Base-by-base conservation (phyloP, 805 yeast species). In the Cyberlindnera amylophila region DNA sequence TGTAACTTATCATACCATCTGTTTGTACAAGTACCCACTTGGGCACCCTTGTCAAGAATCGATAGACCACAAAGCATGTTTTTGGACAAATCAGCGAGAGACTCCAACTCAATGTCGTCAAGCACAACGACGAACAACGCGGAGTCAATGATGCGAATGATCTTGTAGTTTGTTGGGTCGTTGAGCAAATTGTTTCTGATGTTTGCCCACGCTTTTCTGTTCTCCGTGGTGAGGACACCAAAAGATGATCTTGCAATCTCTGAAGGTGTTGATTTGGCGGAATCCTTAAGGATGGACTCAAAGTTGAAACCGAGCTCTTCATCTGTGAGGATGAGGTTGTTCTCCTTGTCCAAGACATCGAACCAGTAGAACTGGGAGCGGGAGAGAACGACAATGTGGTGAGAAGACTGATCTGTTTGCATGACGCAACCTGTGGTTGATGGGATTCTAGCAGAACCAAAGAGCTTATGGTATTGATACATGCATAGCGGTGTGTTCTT, bases 1-100 rank as follows among this genome's bases (percentile, higher is more conserved):
- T 89, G 96, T 50, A 89, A 66, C 65, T 89, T 89, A 65, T 89
- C 97, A 61, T 88, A 89, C 96, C 96, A 89, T 61, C 97, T 71
- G 64, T 89, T 89, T 27, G 96, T 84, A 65, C 96, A 88, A 4
- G 96, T 87, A 45, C 97, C 97, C 27, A 84, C 82, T 66, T 89
- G 97, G 38, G 88, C 81, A 53, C 96, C 96, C 52, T 85, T 77
- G 48, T 86, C 86, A 31, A 89, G 68, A 29, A 74, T 75, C 11
- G 88, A 81, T 45, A 84, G 76, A 6, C 97, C 97, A 62, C 96
- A 89, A 33, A 89, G 74, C 82, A 87, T 83, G 59, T 89, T 88
- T 58, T 83, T 82, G 13, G 93, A 78, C 55, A 89, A 65, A 45
- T 83, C 85, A 15, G 76, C 70, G 50, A 79, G 69, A n/a, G 65